Conservation (phyloP, 2,329 filamentous ascomycete species). For the Scleromitrula shiraiana region DNA sequence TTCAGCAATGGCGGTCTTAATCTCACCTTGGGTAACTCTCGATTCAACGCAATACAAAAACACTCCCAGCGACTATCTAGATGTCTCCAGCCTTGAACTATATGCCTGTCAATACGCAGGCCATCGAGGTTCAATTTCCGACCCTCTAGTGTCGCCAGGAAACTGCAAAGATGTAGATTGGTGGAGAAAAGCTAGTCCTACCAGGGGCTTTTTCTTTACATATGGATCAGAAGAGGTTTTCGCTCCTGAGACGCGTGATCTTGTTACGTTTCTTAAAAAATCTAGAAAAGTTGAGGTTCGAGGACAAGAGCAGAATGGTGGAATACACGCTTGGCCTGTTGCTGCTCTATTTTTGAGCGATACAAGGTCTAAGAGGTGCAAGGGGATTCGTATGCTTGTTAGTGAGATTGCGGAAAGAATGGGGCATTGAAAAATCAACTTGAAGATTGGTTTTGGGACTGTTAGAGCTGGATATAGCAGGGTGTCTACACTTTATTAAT, state of each 20-base stretch:
- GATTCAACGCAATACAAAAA: slow-evolving; percentile 59
- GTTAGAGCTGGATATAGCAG: too few relatives aligned
- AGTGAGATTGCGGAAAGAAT: slow-evolving; percentile 6
- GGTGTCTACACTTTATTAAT: too few relatives aligned
- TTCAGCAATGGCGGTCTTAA: slow-evolving; percentile 59
- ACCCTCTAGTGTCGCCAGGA: slow-evolving; percentile 62
- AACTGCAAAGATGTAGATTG: slow-evolving; percentile 55
- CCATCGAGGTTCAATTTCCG: slow-evolving; percentile 38
- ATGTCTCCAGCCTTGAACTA: slow-evolving; percentile 53
- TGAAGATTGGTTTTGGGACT: too few relatives aligned
- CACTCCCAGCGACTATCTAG: slow-evolving; percentile 68
- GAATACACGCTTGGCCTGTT: slow-evolving; percentile 79
- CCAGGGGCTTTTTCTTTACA: slow-evolving; percentile 58
- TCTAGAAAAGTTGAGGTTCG: slow-evolving; percentile 35
- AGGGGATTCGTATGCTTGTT: slow-evolving; percentile 36
- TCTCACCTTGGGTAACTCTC: slow-evolving; percentile 75
- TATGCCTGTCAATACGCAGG: slow-evolving; percentile 67
- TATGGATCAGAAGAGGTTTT: slow-evolving; percentile 76
- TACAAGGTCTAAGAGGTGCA: slow-evolving; percentile 40
- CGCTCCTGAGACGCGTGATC: slow-evolving; percentile 56
- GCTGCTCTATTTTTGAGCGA: slow-evolving; percentile 49
- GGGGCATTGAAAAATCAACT: neutral
- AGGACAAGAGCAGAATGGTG: slow-evolving; percentile 49
- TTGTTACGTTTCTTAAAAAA: slow-evolving; percentile 48
- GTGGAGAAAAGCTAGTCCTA: slow-evolving; percentile 61